phyloP scores from a whole-genome alignment of 208 protist species.

The Acanthamoeba quina region DNA sequence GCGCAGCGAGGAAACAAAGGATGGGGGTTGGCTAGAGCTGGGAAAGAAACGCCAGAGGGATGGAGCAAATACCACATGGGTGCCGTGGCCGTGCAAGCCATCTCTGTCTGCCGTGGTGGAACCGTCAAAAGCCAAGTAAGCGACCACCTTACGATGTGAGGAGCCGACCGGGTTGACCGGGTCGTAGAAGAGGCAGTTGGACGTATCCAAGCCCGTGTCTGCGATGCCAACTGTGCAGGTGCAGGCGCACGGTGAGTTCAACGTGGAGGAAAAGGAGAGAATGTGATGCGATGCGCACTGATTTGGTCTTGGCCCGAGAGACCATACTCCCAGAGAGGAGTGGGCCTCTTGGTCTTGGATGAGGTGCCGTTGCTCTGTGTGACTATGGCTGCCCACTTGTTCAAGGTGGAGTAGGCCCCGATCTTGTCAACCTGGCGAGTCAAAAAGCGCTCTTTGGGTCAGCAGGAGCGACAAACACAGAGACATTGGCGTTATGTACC shows the following conservation, averaged over 20 bases:
- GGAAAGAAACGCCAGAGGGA: not conserved
- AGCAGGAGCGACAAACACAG: not conserved
- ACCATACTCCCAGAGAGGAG: constrained; percentile 49
- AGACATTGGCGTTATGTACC: not conserved
- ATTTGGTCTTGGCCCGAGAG: constrained; percentile 48
- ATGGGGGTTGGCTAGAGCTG: not conserved
- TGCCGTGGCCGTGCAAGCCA: constrained; percentile 33
- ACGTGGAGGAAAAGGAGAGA: not conserved
- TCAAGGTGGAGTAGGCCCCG: not conserved
- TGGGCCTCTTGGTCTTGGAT: not conserved
- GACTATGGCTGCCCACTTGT: constrained; percentile 30
- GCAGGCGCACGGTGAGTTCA: not conserved
- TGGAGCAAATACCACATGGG: constrained; percentile 21
- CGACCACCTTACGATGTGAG: not conserved
- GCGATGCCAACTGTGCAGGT: constrained; percentile 1
- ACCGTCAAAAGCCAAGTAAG: not conserved
- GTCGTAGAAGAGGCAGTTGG: constrained; percentile 67
- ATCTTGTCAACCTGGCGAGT: not conserved
- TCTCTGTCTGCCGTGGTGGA: not conserved
- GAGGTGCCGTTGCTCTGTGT: constrained; percentile 53
- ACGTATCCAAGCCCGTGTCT: constrained; percentile 17
- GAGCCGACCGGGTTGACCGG: constrained; percentile 46
- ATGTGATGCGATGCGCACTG: not conserved
- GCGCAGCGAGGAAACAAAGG: not conserved
- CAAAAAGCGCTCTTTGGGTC: not conserved